A percentile compares a stretch with the other conserved stretches of the same genome.
Evolutionary conservation across 2,329 filamentous ascomycete species (phyloP).

Genomic region (Chaetomium strumarium): DNA sequence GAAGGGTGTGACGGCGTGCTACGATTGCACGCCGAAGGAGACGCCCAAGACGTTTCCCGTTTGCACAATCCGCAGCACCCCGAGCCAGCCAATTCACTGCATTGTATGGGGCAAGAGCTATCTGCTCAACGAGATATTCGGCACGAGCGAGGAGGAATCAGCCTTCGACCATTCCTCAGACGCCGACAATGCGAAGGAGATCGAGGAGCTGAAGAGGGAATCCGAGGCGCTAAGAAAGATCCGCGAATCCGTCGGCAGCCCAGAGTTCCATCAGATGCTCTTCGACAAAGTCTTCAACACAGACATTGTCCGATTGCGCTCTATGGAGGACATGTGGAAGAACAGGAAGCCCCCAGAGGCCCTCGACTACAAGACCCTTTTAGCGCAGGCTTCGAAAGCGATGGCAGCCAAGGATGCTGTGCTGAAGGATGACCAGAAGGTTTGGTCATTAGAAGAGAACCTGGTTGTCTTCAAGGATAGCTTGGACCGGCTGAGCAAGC

Average conservation of each 20-base stretch:
- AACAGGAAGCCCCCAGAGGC: slow-evolving; percentile 66
- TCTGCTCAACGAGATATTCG: slow-evolving; percentile 89
- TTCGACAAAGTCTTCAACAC: slow-evolving; percentile 90
- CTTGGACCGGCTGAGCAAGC: slow-evolving; percentile 66
- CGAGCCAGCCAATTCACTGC: slow-evolving; percentile 94
- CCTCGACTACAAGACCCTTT: slow-evolving; percentile 61
- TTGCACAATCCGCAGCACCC: slow-evolving; percentile 94
- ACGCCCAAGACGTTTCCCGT: slow-evolving; percentile 90
- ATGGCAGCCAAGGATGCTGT: slow-evolving; percentile 49
- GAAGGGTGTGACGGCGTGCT: slow-evolving; percentile 87
- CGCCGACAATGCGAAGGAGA: slow-evolving; percentile 77
- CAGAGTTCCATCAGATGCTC: slow-evolving; percentile 69
- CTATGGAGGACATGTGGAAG: slow-evolving; percentile 97
- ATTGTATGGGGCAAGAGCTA: slow-evolving; percentile 99
- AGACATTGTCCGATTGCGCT: slow-evolving; percentile 74
- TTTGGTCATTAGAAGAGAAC: slow-evolving; percentile 81
- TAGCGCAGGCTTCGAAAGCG: slow-evolving; percentile 44
- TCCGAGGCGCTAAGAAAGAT: slow-evolving; percentile 79
- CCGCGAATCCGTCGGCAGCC: slow-evolving; percentile 70
- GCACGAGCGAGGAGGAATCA: slow-evolving; percentile 79
- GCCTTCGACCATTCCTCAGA: slow-evolving; percentile 75
- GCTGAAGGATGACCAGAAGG: slow-evolving; percentile 61
- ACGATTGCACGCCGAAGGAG: slow-evolving; percentile 88
- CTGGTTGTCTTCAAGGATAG: slow-evolving; percentile 82
- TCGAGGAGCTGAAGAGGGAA: slow-evolving; percentile 80